Percentiles rank a stretch among this genome's conserved stretches.
phyloP scores from a whole-genome alignment of 169 alveolate genomes.

The Theileria sp. region DNA sequence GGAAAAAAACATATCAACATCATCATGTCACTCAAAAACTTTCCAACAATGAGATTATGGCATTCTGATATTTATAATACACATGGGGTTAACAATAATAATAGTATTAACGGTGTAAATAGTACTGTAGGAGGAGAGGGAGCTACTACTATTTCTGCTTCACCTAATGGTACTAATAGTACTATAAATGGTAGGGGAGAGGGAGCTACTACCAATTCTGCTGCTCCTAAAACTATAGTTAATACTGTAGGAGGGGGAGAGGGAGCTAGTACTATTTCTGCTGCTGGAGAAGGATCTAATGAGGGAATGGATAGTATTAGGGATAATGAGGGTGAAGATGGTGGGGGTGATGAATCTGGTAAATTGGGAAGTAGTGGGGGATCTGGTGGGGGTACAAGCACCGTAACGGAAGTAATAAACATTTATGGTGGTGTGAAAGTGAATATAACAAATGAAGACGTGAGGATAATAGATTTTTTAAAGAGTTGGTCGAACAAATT shows the following conservation, averaged over 20 bases:
- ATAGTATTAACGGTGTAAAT: too few species aligned
- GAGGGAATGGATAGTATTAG: neutral
- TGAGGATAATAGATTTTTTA: slow-evolving; percentile 1
- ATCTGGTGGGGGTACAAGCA: neutral
- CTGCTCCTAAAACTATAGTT: neutral
- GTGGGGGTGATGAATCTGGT: neutral
- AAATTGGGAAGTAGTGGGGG: too few species aligned
- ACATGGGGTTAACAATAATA: too few species aligned
- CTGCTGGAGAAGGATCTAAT: too few species aligned
- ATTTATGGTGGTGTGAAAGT: slow-evolving; percentile 6
- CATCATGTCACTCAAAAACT: slow-evolving; percentile 13
- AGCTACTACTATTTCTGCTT: neutral
- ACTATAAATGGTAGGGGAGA: neutral
- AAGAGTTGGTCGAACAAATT: slow-evolving; percentile 34
- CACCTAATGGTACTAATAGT: neutral
- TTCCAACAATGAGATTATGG: slow-evolving; percentile 55
- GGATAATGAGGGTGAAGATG: neutral
- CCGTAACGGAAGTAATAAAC: slow-evolving; percentile 27
- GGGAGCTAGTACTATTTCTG: neutral
- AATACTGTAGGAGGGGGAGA: neutral
- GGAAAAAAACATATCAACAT: slow-evolving; percentile 53
- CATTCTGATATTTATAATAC: neutral
- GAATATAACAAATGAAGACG: slow-evolving; percentile 24
- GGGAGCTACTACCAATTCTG: neutral
- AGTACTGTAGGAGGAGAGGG: too few species aligned